Percentiles rank a stretch among this genome's conserved stretches.
phyloP scores from a whole-genome alignment of 805 yeast genomes.

The Myxozyma vanderwaltii region DNA sequence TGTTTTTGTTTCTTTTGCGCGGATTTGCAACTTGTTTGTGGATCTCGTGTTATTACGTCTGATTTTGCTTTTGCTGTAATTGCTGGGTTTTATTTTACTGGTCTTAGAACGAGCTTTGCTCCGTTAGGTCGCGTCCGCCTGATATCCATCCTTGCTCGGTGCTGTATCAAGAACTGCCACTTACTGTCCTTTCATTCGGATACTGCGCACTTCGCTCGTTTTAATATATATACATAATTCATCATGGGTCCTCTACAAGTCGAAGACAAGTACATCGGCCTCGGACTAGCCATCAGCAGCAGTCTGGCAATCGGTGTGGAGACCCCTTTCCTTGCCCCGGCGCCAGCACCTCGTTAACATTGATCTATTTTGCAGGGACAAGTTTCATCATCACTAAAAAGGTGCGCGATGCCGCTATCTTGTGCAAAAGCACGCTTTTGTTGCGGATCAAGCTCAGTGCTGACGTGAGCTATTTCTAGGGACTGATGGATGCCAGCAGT shows the following conservation, averaged over 20 bases:
- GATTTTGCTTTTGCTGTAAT: no score
- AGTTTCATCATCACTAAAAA: slow-evolving; percentile 80
- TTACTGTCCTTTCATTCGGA: no score
- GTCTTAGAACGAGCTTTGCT: no score
- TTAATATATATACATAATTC: no score
- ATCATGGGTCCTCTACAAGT: slow-evolving; percentile 40
- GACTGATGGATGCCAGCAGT: slow-evolving; percentile 69
- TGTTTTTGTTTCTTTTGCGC: neutral
- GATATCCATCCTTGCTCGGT: no score
- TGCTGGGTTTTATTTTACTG: no score
- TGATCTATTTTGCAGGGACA: slow-evolving; percentile 23
- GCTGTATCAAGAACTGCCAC: no score
- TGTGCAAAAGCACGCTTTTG: neutral
- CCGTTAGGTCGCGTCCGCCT: no score
- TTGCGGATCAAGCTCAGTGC: neutral
- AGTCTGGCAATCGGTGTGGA: slow-evolving; percentile 90
- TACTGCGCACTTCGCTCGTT: no score
- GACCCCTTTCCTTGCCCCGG: neutral
- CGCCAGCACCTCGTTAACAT: neutral
- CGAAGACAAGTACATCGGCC: slow-evolving; percentile 87
- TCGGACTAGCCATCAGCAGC: slow-evolving; percentile 82
- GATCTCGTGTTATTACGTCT: no score
- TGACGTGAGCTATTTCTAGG: slow-evolving; percentile 41
- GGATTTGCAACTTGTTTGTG: no score
- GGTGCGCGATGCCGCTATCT: slow-evolving; percentile 12